Conservation (phyloP, 192 early-diverging fungal genomes). For the Polychytrium aggregatum region DNA sequence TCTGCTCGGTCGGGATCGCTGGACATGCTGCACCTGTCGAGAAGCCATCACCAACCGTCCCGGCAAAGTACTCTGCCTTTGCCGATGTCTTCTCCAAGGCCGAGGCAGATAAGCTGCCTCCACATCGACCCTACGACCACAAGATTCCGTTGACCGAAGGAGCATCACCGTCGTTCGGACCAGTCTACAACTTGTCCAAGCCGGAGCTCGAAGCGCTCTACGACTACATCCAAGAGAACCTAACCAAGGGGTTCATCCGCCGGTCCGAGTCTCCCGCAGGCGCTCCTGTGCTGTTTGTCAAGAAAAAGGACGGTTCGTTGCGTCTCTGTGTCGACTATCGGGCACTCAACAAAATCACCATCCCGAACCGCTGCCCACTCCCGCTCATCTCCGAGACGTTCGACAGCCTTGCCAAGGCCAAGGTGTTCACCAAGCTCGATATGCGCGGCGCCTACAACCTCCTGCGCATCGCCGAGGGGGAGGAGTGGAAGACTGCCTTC, state of each 20-base stretch:
- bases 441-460: constrained; percentile 27
- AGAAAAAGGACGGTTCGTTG: constrained; percentile 33
- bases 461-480: constrained; percentile 8
- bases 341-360: constrained; percentile 31
- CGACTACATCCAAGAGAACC: constrained; percentile 7
- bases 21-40: too few species aligned
- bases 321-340: constrained; percentile 38
- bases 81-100: too few species aligned
- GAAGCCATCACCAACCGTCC: too few species aligned
- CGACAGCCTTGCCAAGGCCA: constrained; percentile 10
- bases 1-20: too few species aligned
- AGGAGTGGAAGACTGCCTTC: constrained; percentile 7
- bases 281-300: constrained; percentile 23
- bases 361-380: constrained; percentile 30
- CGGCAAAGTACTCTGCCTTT: too few species aligned
- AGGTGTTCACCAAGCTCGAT: constrained; percentile 32
- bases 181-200: too few species aligned
- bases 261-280: constrained; percentile 24
- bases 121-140: too few species aligned
- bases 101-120: too few species aligned
- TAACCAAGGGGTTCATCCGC: constrained; percentile 24
- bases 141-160: too few species aligned
- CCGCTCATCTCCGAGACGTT: constrained; percentile 35
- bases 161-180: too few species aligned
- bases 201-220: background rate